These are phyloP conservation scores for Nakazawaea sp. DNA, from an alignment of 805 yeast species.

Conservation along the genomic window DNA sequence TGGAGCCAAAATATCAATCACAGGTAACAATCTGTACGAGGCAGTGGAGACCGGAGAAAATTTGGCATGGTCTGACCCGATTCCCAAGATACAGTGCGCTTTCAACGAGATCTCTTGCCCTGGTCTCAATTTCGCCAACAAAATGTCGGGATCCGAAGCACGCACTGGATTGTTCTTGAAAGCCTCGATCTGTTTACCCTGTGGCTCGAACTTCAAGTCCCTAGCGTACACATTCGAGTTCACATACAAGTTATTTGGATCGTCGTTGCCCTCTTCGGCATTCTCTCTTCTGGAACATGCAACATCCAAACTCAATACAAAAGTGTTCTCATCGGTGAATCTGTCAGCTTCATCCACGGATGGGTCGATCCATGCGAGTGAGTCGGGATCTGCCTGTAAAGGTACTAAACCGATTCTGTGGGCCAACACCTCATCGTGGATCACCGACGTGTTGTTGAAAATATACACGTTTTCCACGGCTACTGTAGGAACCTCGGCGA, in stretches of 20 bases:
- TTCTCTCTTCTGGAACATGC: slow-evolving; percentile 81
- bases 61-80: slow-evolving; percentile 95
- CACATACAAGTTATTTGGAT: slow-evolving; percentile 77
- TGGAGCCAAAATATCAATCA: slow-evolving; percentile 67
- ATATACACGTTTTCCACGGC: slow-evolving; percentile 91
- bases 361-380: slow-evolving; percentile 74
- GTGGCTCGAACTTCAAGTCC: slow-evolving; percentile 86
- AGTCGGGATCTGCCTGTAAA: slow-evolving; percentile 84
- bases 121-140: slow-evolving; percentile 89
- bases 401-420: slow-evolving; percentile 94
- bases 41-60: slow-evolving; percentile 97
- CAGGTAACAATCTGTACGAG: slow-evolving; percentile 88
- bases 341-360: slow-evolving; percentile 54
- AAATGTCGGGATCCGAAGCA: slow-evolving; percentile 82
- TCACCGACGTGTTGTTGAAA: slow-evolving; percentile 91
- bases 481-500: slow-evolving; percentile 92
- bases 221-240: slow-evolving; percentile 85
- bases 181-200: slow-evolving; percentile 73
- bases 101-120: slow-evolving; percentile 92
- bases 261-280: slow-evolving; percentile 70
- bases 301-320: slow-evolving; percentile 75
- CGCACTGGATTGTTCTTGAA: slow-evolving; percentile 63
- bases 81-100: slow-evolving; percentile 86
- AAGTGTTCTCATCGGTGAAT: slow-evolving; percentile 83
- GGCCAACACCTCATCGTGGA: slow-evolving; percentile 95